These are phyloP conservation scores for Pleomassaria siparia DNA, from an alignment of 2,329 filamentous ascomycete species.

Conservation along the genomic window DNA sequence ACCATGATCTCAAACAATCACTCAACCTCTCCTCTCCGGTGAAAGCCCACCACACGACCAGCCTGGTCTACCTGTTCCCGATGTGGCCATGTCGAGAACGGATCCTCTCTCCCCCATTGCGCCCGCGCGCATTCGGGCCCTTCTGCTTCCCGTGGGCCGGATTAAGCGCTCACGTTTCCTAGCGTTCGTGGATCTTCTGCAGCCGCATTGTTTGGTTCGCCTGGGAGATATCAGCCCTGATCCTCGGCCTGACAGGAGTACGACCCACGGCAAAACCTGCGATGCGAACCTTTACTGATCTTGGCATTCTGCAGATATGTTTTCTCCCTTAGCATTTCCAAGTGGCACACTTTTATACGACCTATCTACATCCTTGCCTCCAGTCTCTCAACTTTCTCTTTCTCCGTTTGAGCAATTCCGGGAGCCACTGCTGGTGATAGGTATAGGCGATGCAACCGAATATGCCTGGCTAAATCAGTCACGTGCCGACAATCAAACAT, in stretches of 20 bases:
- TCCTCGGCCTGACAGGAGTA: slow-evolving; percentile 83
- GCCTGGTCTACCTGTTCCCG: slow-evolving; percentile 25
- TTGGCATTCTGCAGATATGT: slow-evolving; percentile 68
- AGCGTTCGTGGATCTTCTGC: slow-evolving; percentile 75
- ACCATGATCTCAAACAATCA: slow-evolving; percentile 21
- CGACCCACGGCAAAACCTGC: slow-evolving; percentile 33
- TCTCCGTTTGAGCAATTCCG: slow-evolving; percentile 90
- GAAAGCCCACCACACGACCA: slow-evolving; percentile 17
- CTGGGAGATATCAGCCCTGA: slow-evolving; percentile 86
- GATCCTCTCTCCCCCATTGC: slow-evolving; percentile 89
- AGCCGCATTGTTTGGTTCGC: slow-evolving; percentile 77
- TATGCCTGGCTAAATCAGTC: slow-evolving; percentile 48
- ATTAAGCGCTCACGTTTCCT: slow-evolving; percentile 82
- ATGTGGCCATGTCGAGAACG: slow-evolving; percentile 71
- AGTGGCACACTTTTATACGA: slow-evolving; percentile 86
- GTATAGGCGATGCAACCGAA: slow-evolving; percentile 79
- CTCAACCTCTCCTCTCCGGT: slow-evolving; percentile 12
- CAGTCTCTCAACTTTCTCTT: slow-evolving; percentile 75
- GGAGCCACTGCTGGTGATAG: slow-evolving; percentile 80
- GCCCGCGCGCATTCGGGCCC: slow-evolving; percentile 84
- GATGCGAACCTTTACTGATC: slow-evolving; percentile 34
- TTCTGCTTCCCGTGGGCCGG: slow-evolving; percentile 82
- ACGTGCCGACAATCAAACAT: slow-evolving; percentile 26
- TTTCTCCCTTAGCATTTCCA: slow-evolving; percentile 86
- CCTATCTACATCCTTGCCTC: slow-evolving; percentile 75